Evolutionary conservation across 2,329 filamentous ascomycete species (phyloP).

Genomic region (Pseudocercospora fijiensis): DNA sequence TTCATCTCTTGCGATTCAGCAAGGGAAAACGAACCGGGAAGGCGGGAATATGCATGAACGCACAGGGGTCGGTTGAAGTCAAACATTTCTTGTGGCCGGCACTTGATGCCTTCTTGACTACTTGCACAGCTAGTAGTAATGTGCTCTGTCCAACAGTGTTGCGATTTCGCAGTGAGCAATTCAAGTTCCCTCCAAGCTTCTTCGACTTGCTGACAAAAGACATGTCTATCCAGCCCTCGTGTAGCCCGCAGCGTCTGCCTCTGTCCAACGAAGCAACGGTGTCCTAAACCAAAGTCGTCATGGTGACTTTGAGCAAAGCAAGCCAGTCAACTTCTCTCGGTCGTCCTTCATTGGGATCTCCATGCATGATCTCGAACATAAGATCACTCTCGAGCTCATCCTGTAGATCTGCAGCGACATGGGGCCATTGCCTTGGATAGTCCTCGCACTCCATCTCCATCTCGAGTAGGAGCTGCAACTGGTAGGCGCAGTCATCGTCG

Average conservation of each 20-base stretch:
- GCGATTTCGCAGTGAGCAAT: neutral
- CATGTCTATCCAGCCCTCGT: neutral
- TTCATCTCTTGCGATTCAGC: neutral
- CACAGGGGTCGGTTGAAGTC: neutral
- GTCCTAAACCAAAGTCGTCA: neutral
- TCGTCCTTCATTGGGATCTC: neutral
- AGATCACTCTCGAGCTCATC: slow-evolving; percentile 6
- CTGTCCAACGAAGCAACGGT: neutral
- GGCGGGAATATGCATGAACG: neutral
- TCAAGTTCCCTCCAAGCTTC: neutral
- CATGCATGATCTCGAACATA: slow-evolving; percentile 9
- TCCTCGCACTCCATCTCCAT: slow-evolving; percentile 5
- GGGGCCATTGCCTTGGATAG: slow-evolving; percentile 3
- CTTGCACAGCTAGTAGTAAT: neutral
- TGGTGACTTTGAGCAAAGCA: neutral
- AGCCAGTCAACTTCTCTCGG: slow-evolving; percentile 10
- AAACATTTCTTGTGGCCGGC: neutral
- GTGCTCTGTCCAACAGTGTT: neutral
- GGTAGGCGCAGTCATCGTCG: neutral
- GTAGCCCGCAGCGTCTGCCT: neutral
- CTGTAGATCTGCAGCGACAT: slow-evolving; percentile 5
- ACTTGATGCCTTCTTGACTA: neutral
- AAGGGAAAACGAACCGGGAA: neutral
- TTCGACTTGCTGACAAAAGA: neutral
- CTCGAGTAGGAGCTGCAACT: neutral